Conservation (phyloP, 2,329 filamentous ascomycete species). For the Phyllosticta citrichinensis region DNA sequence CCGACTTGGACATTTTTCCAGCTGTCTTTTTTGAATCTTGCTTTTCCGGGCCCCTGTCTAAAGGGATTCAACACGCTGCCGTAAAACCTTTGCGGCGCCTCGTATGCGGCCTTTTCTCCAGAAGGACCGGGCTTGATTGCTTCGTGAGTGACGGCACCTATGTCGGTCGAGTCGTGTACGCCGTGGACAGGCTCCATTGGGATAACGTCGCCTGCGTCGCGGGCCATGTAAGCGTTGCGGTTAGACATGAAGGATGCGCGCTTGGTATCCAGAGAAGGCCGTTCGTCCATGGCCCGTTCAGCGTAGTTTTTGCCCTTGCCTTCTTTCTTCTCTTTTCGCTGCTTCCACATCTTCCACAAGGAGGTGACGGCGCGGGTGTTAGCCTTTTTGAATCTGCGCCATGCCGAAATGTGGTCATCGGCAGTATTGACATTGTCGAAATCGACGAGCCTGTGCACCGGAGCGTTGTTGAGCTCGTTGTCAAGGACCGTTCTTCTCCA, state of each 20-base stretch:
- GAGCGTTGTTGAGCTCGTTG: slow-evolving; percentile 90
- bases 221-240: slow-evolving; percentile 42
- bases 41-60: slow-evolving; percentile 54
- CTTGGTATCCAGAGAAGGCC: slow-evolving; percentile 57
- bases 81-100: slow-evolving; percentile 41
- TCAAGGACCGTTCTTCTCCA: slow-evolving; percentile 86
- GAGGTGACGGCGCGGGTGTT: slow-evolving; percentile 53
- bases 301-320: slow-evolving; percentile 40
- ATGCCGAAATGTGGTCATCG: slow-evolving; percentile 73
- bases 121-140: slow-evolving; percentile 20
- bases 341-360: slow-evolving; percentile 41
- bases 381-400: slow-evolving; percentile 87
- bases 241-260: slow-evolving; percentile 48
- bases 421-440: slow-evolving; percentile 92
- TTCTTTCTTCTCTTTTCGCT: slow-evolving; percentile 29
- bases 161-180: slow-evolving; percentile 18
- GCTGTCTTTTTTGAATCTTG: slow-evolving; percentile 80
- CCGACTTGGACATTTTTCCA: slow-evolving; percentile 96
- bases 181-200: slow-evolving; percentile 81
- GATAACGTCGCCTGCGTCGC: slow-evolving; percentile 54
- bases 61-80: slow-evolving; percentile 67
- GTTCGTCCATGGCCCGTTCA: slow-evolving; percentile 42
- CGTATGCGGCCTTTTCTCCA: slow-evolving; percentile 12
- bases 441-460: slow-evolving; percentile 77
- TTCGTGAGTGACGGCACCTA: slow-evolving; percentile 12